Percentiles rank a stretch among this genome's conserved stretches.
phyloP scores from a whole-genome alignment of 345 rosid species.

The Lepidium didymum region DNA sequence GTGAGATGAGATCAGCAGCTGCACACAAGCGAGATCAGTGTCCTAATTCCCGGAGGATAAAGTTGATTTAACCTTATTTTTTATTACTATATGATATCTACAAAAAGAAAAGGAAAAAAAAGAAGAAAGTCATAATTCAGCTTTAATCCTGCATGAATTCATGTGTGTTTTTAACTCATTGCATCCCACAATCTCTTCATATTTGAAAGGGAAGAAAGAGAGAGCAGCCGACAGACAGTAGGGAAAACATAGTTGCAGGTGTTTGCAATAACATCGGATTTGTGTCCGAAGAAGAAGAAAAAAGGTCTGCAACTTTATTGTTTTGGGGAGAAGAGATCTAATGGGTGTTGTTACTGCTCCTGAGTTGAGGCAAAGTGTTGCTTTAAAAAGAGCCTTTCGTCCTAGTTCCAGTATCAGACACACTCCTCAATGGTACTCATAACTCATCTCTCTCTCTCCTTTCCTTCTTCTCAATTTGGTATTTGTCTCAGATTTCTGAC shows the following conservation, averaged over 20 bases:
- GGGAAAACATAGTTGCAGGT: slow-evolving; percentile 20
- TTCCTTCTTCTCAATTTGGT: neutral
- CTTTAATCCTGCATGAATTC: slow-evolving; percentile 26
- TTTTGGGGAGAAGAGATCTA: slow-evolving; percentile 3
- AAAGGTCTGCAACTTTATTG: neutral
- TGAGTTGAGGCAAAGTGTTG: slow-evolving; percentile 70
- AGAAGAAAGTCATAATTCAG: slow-evolving; percentile 12
- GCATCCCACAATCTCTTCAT: slow-evolving; percentile 4
- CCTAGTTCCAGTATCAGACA: slow-evolving; percentile 85
- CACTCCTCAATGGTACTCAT: slow-evolving; percentile 82
- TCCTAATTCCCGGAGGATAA: slow-evolving; percentile 29
- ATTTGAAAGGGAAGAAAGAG: neutral
- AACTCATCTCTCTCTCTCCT: neutral
- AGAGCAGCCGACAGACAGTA: slow-evolving; percentile 20
- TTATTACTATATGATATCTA: neutral
- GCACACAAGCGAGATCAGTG: slow-evolving; percentile 17
- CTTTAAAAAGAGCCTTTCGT: slow-evolving; percentile 84
- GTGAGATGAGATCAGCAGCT: neutral
- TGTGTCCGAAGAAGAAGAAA: slow-evolving; percentile 8
- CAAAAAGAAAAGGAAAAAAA: neutral
- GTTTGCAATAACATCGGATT: slow-evolving; percentile 14
- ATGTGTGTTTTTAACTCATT: neutral
- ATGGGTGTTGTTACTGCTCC: slow-evolving; percentile 53
- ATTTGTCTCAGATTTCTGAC: too few relatives aligned
- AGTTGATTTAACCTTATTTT: neutral